Percentiles rank a stretch among this genome's conserved stretches.
These are phyloP conservation scores for Periconia digitata DNA, from an alignment of 2,329 filamentous ascomycete genomes.

Conservation along the genomic window DNA sequence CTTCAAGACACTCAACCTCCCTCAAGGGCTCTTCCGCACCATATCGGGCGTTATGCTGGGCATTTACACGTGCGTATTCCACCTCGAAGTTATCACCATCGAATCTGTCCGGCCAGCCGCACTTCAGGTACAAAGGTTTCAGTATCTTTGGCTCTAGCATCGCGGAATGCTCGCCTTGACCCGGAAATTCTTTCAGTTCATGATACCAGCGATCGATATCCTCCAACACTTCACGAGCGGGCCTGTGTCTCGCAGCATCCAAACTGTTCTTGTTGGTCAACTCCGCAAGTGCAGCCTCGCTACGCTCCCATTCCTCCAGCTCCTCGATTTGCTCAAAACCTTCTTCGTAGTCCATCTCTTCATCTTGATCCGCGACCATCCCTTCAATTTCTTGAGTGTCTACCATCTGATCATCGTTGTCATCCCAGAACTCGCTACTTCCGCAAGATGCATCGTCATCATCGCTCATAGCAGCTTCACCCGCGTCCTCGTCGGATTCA, in stretches of 20 bases:
- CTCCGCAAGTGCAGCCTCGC: conserved; percentile 1
- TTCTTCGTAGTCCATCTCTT: conserved; percentile 1
- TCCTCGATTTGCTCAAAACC: conserved; percentile 12
- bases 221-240: conserved; percentile 14
- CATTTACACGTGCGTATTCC: conserved; percentile 8
- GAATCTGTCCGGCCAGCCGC: conserved; percentile 19
- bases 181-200: conserved; percentile 14
- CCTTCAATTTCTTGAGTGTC: neutral
- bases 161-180: conserved; percentile 2
- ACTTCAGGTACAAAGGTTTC: conserved; percentile 3
- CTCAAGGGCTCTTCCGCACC: conserved; percentile 1
- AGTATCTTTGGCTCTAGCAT: neutral
- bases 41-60: conserved; percentile 10
- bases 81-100: conserved; percentile 17
- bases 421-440: conserved; percentile 2
- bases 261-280: conserved; percentile 12
- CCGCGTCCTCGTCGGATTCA: neutral
- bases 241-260: conserved; percentile 11
- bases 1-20: conserved; percentile 1
- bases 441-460: neutral
- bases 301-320: conserved; percentile 4
- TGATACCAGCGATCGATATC: conserved; percentile 17
- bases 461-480: neutral
- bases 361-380: neutral
- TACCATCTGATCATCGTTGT: neutral